phyloP scores from a whole-genome alignment of 257 asterid genomes.

The Nicotiana paniculata region DNA sequence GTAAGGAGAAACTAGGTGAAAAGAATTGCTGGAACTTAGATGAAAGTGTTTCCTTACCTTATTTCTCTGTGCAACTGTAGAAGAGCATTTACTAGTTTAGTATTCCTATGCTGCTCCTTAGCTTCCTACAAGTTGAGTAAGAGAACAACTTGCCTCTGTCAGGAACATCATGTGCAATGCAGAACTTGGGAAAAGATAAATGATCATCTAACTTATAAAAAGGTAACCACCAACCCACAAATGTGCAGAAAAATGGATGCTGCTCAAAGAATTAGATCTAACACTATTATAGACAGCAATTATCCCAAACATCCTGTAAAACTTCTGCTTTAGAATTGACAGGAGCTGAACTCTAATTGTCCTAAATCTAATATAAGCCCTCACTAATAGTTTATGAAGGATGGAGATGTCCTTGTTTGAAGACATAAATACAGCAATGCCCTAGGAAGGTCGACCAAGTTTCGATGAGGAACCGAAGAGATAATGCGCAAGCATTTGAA shows the following conservation, averaged over 20 bases:
- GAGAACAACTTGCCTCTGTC: constrained; percentile 12
- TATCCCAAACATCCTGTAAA: not conserved
- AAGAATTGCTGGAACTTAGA: not conserved
- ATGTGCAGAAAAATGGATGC: not conserved
- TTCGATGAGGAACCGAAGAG: not conserved
- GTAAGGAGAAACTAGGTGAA: constrained; percentile 1
- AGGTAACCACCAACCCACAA: not conserved
- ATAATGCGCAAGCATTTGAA: not conserved
- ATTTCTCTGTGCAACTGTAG: constrained; percentile 80
- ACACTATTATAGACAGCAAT: not conserved
- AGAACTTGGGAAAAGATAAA: constrained; percentile 1
- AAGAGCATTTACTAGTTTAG: constrained; percentile 74
- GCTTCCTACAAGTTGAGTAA: constrained; percentile 47
- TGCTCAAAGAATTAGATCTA: not conserved
- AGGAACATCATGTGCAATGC: not conserved
- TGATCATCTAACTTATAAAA: not conserved
- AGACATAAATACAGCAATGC: not conserved
- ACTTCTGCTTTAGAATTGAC: not conserved
- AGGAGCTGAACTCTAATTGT: not conserved
- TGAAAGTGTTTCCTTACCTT: constrained; percentile 46
- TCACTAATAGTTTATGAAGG: not conserved
- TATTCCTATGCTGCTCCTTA: constrained; percentile 92
- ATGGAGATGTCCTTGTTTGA: not conserved
- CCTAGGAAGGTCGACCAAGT: not conserved
- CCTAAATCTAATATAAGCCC: not conserved